A percentile compares a stretch with the other conserved stretches of the same genome.
phyloP scores from a whole-genome alignment of 768 basidiomycete species.

The Mycena galericulata region DNA sequence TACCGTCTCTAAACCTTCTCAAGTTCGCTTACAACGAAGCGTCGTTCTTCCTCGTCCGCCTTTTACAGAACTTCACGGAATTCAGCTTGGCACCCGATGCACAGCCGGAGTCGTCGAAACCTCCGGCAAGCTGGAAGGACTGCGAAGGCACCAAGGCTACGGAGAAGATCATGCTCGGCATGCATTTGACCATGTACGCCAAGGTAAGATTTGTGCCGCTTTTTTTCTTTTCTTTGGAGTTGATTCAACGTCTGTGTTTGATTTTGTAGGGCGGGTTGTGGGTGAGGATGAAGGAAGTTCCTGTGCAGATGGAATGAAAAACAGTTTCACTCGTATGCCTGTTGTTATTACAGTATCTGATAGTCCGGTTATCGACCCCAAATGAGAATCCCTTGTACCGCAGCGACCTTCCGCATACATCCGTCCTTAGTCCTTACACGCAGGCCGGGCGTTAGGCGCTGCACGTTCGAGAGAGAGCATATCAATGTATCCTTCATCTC shows the following conservation, averaged over 20 bases:
- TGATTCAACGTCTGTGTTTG: background rate
- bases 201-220: conserved; percentile 43
- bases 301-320: no score
- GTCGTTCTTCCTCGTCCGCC: background rate
- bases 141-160: conserved; percentile 37
- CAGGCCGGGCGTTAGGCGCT: no score
- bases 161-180: conserved; percentile 44
- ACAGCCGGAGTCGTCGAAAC: no score
- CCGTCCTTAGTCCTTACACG: no score
- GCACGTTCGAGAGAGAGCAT: no score
- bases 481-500: no score
- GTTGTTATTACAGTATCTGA: no score
- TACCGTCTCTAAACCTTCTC: background rate
- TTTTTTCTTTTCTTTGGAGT: background rate
- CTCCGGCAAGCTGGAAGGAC: background rate
- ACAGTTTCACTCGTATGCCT: no score
- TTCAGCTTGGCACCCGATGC: background rate
- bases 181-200: conserved; percentile 53
- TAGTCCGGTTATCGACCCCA: no score
- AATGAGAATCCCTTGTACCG: no score
- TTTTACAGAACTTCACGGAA: background rate
- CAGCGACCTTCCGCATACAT: no score
- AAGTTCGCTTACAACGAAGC: conserved; percentile 1
- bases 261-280: conserved; percentile 40
- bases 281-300: conserved; percentile 40